Evolutionary conservation across 495 filamentous ascomycete species (phyloP).

Genomic region (Geoglossum glabrum): DNA sequence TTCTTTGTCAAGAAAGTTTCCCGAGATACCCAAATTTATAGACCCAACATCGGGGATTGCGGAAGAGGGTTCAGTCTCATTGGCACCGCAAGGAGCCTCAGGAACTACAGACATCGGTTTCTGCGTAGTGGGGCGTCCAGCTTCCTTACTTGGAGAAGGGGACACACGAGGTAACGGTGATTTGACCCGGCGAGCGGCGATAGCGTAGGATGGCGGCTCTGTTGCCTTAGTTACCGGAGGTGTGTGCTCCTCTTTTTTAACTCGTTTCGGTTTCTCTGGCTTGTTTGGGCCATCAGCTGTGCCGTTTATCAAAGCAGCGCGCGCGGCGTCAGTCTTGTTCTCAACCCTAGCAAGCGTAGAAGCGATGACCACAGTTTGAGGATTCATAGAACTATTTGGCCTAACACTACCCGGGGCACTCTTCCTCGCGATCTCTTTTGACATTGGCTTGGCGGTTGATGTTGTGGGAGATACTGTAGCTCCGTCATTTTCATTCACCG

Average conservation of each 20-base stretch:
- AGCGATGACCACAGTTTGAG: constrained; percentile 12
- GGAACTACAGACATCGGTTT: background rate
- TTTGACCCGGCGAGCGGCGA: background rate
- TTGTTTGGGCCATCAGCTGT: constrained; percentile 8
- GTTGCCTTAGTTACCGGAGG: background rate
- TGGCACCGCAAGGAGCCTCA: constrained; percentile 2
- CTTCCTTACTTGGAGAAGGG: constrained; percentile 2
- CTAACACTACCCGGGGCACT: constrained; percentile 19
- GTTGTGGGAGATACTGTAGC: background rate
- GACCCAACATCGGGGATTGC: background rate
- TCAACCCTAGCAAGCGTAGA: constrained; percentile 15
- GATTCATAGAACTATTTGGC: constrained; percentile 21
- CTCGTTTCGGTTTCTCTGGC: constrained; percentile 16
- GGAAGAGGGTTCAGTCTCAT: constrained; percentile 3
- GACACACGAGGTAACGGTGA: background rate
- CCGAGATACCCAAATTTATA: constrained; percentile 18
- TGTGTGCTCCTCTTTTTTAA: constrained; percentile 8
- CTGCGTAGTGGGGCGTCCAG: background rate
- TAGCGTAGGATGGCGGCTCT: background rate
- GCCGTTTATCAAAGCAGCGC: constrained; percentile 19
- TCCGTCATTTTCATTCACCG: background rate
- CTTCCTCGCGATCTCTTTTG: constrained; percentile 20
- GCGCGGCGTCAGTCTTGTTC: constrained; percentile 22
- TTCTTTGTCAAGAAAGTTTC: constrained; percentile 27
- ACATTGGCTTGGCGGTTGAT: background rate